Percentiles rank a stretch among this genome's conserved stretches.
Evolutionary conservation across 202 grass and related monocot species (phyloP).

Genomic region (Zizania palustris): DNA sequence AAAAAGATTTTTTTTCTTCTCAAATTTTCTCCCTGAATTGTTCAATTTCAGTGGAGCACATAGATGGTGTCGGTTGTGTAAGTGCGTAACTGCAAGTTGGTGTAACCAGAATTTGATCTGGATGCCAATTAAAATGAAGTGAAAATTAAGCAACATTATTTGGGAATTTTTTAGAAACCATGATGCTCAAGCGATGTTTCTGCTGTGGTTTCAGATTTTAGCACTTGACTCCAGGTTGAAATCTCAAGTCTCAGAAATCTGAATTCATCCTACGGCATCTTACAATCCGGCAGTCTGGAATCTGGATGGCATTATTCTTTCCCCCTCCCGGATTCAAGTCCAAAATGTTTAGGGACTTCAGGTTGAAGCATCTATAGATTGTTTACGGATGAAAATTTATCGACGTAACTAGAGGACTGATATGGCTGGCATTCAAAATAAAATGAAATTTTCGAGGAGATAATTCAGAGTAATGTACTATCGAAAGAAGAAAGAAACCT

Average conservation of each 20-base stretch:
- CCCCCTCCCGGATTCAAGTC: too few relatives aligned
- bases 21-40: conserved; percentile 46
- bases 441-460: background rate
- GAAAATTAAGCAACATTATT: background rate
- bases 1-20: background rate
- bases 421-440: background rate
- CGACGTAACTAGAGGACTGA: too few relatives aligned
- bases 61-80: background rate
- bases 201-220: background rate
- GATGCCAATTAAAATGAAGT: conserved; percentile 19
- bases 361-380: too few relatives aligned
- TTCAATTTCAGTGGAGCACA: conserved; percentile 48
- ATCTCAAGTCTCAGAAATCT: background rate
- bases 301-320: too few relatives aligned
- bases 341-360: too few relatives aligned
- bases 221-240: background rate
- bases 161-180: too few relatives aligned
- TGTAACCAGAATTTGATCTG: conserved; percentile 38
- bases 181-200: background rate
- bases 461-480: too few relatives aligned
- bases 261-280: too few relatives aligned
- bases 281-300: too few relatives aligned
- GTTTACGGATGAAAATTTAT: background rate
- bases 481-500: too few relatives aligned
- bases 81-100: background rate